Base-by-base conservation (phyloP, 768 basidiomycete genomes). In the Daedaleopsis nitida region DNA sequence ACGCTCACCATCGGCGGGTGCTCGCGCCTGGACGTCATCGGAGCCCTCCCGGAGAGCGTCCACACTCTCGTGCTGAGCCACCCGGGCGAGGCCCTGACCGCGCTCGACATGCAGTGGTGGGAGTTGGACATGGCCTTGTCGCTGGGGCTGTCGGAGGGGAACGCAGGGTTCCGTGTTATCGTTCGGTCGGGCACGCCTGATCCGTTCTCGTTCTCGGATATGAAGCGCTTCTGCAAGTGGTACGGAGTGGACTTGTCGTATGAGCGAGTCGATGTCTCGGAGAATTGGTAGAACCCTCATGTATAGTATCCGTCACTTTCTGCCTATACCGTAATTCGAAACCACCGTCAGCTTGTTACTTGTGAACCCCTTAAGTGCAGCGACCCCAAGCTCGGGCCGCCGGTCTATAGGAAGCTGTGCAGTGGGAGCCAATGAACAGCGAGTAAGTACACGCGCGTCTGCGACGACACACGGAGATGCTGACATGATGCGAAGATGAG, bases 101-200 rank as follows among this genome's bases (percentile, higher is more conserved):
- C 24, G 49, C 59, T 58, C 43, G 58, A 63, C 38, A 60, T 63
- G 51, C 39, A 47, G 32, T 57, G 55, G 62, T 66, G 65, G 65
- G 53, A 38, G 53, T 43, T 66, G 51, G 44, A 35, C 14, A 57
- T 44, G 35, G 61, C 65, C 16, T 27, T 66, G 52, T 47, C 54
- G 55, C 50, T 23, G 13, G 62, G 62, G 42, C 52, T 66, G 48
- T 52, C 63, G 47, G 38, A 52, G 19, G 47, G 42, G 16, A 38
- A 23, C 35, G 14, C 39, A 12, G 23, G 24, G 9, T 48, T 38
- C 16, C 60, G 58, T 54, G 54, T 65, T 32, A 42, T 65, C 9
- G 43, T 65, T 3, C 64, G 60, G 16, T 39, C 64, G 11, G 60
- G 64, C 7, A 59, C 64, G 43, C 64, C 64, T 3, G 60, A 65